These are phyloP conservation scores for Neurospora sublineolata DNA, from an alignment of 495 filamentous ascomycete genomes.

Conservation along the genomic window DNA sequence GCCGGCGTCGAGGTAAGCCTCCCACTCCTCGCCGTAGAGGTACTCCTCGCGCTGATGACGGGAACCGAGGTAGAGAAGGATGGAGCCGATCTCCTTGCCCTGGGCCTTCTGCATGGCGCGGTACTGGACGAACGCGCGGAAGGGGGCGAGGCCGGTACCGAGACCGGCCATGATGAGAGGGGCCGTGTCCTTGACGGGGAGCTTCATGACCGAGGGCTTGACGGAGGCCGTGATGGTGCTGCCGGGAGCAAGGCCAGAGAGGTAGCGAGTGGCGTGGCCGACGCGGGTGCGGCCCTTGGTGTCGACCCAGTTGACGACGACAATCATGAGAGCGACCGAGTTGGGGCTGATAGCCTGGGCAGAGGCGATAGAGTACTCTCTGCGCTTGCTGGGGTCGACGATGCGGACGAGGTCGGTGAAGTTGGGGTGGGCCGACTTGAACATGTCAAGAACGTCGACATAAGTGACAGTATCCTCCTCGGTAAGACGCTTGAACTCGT, in stretches of 20 bases:
- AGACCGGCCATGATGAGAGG: constrained; percentile 98
- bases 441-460: constrained; percentile 80
- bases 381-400: constrained; percentile 81
- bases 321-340: constrained; percentile 86
- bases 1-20: constrained; percentile 90
- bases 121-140: constrained; percentile 97
- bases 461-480: constrained; percentile 92
- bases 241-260: constrained; percentile 62
- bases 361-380: constrained; percentile 96
- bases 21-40: constrained; percentile 98
- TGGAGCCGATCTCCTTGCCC: constrained; percentile 85
- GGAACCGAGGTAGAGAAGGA: constrained; percentile 92
- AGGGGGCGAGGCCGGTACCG: constrained; percentile 93
- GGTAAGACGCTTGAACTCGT: constrained; percentile 85
- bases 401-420: constrained; percentile 89
- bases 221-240: constrained; percentile 76
- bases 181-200: constrained; percentile 71
- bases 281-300: constrained; percentile 78
- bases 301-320: constrained; percentile 93
- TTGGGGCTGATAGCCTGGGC: constrained; percentile 84
- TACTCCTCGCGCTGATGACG: constrained; percentile 97
- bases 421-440: constrained; percentile 73
- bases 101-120: constrained; percentile 92
- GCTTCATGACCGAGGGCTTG: constrained; percentile 95
- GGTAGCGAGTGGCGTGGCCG: constrained; percentile 84